Conservation (phyloP, 2,329 filamentous ascomycete species). For the Botrytis medusae region DNA sequence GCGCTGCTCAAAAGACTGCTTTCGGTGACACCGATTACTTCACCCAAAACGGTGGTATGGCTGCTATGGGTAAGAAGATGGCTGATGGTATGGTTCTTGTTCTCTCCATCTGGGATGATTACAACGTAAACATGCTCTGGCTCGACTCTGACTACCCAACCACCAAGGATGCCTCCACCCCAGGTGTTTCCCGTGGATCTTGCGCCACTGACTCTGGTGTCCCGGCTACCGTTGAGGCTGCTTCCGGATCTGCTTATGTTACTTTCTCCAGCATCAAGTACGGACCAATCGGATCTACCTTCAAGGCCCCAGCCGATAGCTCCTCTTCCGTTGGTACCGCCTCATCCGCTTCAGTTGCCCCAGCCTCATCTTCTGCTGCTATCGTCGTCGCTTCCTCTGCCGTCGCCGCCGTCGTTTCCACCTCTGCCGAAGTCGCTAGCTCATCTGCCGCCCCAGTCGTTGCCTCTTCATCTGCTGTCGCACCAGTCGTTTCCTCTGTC, state of each 20-base stretch:
- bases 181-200: conserved; percentile 46
- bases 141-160: conserved; percentile 46
- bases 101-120: conserved; percentile 55
- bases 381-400: neutral
- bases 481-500: neutral
- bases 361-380: too few species aligned
- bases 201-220: conserved; percentile 54
- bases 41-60: conserved; percentile 53
- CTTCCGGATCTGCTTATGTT: conserved; percentile 51
- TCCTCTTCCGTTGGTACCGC: neutral
- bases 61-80: conserved; percentile 54
- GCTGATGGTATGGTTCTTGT: conserved; percentile 59
- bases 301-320: neutral
- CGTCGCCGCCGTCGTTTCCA: neutral
- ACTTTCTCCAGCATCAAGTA: conserved; percentile 58
- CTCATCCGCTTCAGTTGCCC: too few species aligned
- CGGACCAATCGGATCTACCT: conserved; percentile 59
- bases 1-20: conserved; percentile 48
- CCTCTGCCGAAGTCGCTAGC: too few species aligned
- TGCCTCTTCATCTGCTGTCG: too few species aligned
- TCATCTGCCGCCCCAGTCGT: too few species aligned
- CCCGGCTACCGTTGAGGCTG: conserved; percentile 49
- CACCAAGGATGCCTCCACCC: neutral
- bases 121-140: conserved; percentile 69
- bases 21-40: conserved; percentile 54